Conservation (phyloP, 1,284 basidiomycete species). For the Moniliophthora roreri region DNA sequence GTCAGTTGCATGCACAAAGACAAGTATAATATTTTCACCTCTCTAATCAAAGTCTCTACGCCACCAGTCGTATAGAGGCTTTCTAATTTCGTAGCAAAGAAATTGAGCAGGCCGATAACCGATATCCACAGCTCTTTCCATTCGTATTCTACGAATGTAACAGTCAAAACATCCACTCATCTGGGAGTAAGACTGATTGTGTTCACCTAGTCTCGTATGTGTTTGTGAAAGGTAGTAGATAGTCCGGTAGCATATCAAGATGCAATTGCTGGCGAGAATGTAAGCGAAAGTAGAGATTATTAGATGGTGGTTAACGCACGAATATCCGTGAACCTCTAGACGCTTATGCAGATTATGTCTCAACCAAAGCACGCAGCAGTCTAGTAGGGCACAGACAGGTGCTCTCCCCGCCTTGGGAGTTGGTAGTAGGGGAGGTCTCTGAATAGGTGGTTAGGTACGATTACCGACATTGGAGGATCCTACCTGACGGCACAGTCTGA, state of each 20-base stretch:
- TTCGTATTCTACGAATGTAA: slow-evolving; percentile 48
- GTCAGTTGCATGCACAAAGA: background rate
- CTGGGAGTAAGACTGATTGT: background rate
- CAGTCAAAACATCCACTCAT: background rate
- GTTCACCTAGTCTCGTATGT: slow-evolving; percentile 50
- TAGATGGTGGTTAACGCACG: slow-evolving; percentile 36
- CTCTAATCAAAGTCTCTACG: slow-evolving; percentile 47
- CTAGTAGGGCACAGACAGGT: slow-evolving; percentile 54
- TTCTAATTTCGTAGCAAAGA: slow-evolving; percentile 52
- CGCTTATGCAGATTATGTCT: slow-evolving; percentile 65
- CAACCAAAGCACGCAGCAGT: slow-evolving; percentile 67
- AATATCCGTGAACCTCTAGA: slow-evolving; percentile 54
- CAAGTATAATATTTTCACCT: slow-evolving; percentile 35
- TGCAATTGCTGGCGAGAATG: slow-evolving; percentile 45
- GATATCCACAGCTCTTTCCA: slow-evolving; percentile 66
- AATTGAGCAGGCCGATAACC: slow-evolving; percentile 50
- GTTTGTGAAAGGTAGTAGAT: slow-evolving; percentile 56
- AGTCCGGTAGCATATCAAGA: slow-evolving; percentile 49
- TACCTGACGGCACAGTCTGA: slow-evolving; percentile 65
- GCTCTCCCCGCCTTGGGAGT: slow-evolving; percentile 35
- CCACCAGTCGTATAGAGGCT: slow-evolving; percentile 48
- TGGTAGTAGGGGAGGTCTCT: slow-evolving; percentile 56
- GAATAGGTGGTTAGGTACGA: slow-evolving; percentile 3
- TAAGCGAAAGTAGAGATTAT: background rate
- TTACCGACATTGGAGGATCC: slow-evolving; percentile 12